Conservation (phyloP, 495 filamentous ascomycete species). For the Daldinia grandis region DNA sequence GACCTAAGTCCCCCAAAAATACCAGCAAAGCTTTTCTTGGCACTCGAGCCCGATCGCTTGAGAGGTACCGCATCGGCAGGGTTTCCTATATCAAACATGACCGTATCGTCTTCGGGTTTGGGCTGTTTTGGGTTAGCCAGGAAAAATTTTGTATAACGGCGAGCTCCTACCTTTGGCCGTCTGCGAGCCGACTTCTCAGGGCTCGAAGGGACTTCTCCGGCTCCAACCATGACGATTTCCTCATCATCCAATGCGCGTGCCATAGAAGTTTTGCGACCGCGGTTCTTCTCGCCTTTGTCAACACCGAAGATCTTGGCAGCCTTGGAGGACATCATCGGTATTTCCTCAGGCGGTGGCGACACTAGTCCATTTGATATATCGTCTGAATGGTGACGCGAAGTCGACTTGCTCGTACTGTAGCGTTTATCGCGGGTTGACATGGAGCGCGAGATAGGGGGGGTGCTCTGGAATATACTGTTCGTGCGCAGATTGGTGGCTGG, state of each 20-base stretch:
- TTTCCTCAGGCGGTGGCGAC: constrained; percentile 58
- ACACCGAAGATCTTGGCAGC: constrained; percentile 63
- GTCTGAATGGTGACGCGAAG: constrained; percentile 59
- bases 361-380: constrained; percentile 55
- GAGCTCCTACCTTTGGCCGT: constrained; percentile 54
- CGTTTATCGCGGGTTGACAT: constrained; percentile 61
- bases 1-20: constrained; percentile 55
- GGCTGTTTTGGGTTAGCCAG: constrained; percentile 41
- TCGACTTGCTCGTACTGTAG: constrained; percentile 46
- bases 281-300: constrained; percentile 46
- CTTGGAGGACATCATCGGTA: constrained; percentile 57
- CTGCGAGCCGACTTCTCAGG: constrained; percentile 54
- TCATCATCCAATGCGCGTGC: constrained; percentile 46
- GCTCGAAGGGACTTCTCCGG: constrained; percentile 51
- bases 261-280: constrained; percentile 48
- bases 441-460: constrained; percentile 61
- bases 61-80: constrained; percentile 47
- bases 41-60: constrained; percentile 53
- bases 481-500: constrained; percentile 47
- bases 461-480: constrained; percentile 59
- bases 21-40: constrained; percentile 53
- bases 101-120: constrained; percentile 51
- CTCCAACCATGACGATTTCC: constrained; percentile 59
- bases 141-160: constrained; percentile 14
- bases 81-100: constrained; percentile 46